Evolutionary conservation across 768 basidiomycete species (phyloP).

Genomic region (Boletus vermiculosoides): DNA sequence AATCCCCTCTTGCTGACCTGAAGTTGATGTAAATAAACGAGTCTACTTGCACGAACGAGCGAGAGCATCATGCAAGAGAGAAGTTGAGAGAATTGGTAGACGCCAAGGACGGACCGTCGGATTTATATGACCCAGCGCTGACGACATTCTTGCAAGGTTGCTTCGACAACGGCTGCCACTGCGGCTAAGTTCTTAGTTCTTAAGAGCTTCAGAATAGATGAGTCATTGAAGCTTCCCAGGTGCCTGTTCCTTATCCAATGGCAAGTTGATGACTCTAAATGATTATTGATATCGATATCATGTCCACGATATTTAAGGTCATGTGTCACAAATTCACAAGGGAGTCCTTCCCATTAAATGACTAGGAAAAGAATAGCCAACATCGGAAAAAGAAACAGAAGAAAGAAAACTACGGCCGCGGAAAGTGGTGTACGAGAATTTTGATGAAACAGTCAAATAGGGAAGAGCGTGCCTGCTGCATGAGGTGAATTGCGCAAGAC

Average conservation of each 20-base stretch:
- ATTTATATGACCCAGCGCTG: background rate
- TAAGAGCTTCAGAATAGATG: too few relatives aligned
- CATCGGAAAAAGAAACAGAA: constrained; percentile 9
- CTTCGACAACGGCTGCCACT: background rate
- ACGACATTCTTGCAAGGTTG: constrained; percentile 22
- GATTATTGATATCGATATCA: constrained; percentile 19
- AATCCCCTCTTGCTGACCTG: constrained; percentile 30
- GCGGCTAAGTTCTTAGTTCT: background rate
- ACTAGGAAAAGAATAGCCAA: constrained; percentile 14
- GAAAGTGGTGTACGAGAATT: constrained; percentile 11
- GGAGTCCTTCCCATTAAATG: constrained; percentile 26
- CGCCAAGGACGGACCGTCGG: background rate
- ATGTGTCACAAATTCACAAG: constrained; percentile 24
- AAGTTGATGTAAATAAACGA: constrained; percentile 14
- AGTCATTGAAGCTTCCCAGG: background rate
- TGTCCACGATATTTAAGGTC: constrained; percentile 14
- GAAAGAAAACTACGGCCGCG: constrained; percentile 18
- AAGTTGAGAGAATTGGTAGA: background rate
- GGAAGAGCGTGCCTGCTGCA: constrained; percentile 17
- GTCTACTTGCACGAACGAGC: constrained; percentile 35
- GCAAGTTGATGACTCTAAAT: constrained; percentile 1
- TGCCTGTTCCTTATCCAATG: background rate
- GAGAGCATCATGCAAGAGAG: constrained; percentile 20
- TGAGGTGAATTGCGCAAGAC: constrained; percentile 28
- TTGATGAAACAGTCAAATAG: constrained; percentile 12